Base-by-base conservation (phyloP, 2,329 filamentous ascomycete species). In the Leptographium galeiforme region DNA sequence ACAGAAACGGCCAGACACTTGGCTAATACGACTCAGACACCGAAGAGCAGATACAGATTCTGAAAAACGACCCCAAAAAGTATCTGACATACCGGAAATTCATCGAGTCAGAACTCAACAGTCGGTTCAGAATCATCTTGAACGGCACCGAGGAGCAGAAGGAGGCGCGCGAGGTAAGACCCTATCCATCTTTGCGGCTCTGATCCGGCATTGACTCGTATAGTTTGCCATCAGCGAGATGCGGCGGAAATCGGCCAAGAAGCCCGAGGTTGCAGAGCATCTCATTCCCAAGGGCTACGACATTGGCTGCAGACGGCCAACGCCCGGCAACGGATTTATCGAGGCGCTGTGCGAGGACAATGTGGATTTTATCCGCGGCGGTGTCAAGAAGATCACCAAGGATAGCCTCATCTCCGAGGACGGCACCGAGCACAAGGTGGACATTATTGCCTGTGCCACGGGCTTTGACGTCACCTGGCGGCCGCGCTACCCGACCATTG, bases 361-460 rank as follows among this genome's bases (percentile, higher is more conserved):
- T 30, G 71, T 77, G 30, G 67, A 73, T 34, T 63, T 78, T 0
- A 65, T 75, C 38, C 70, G 70, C 11, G 67, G 68, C 4, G 61
- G 63, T 1, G 76, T 80, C 46, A 64, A 64, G 36, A 58, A 61
- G 7, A 67, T 79, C 39, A 71, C 75, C 1, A 61, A 68, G 14
- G 68, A 70, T 25, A 71, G 77, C n/a, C 63, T 78, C 50, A 62
- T 72, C 60, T 64, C 76, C 32, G 66, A 65, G 1, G 69, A 70
- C 6, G 76, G 73, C 19, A 60, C 69, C 36, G 62, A 72, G 18
- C 63, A 75, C 50, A 68, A 74, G 33, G 71, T 77, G n/a, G 79
- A 82, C 59, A 68, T 70, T 8, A 71, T 82, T 19, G 67, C 81
- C 50, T 78, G 75, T 53, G 77, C 77, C 16, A 79, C 76, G 0